Base-by-base conservation (phyloP, 139 green algal species). In the Asterochloris sp. region DNA sequence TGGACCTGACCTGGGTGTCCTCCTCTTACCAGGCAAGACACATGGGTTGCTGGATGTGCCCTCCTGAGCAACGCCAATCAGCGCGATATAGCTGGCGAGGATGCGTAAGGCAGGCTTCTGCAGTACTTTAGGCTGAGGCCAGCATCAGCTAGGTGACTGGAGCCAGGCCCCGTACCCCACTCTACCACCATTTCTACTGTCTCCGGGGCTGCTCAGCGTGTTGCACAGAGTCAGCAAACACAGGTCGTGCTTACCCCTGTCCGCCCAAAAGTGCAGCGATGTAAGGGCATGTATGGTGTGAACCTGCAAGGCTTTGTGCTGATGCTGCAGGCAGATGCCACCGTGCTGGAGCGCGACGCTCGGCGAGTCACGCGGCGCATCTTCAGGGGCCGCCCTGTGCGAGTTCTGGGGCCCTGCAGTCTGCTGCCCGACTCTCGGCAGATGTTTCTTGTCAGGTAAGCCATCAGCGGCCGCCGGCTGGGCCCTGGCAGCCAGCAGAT, bases 361-460 rank as follows among this genome's bases (percentile, higher is more conserved):
- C 68, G 77, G 62, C 68, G 77, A 74, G 66, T 81, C 17, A 63
- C 77, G 0, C 73, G 63, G 63, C 62, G 28, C 13, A 29, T 81
- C 61, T 62, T 81, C 10, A 81, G 28, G 15, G 62, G 61, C 61
- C 68, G 54, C 14, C 76, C 76, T 69, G 76, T 80, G 13, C 29
- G 76, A 29, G 60, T 80, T 13, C 68, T 61, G n/a, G 76, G 68
- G 61, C 76, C 29, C 38, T 60, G 14, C 10, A 69, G n/a, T 69
- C 38, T 80, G 23, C 23, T 80, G 12, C 76, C 76, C 23, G 76
- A 62, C 10, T 80, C 76, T 54, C 67, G 76, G 28, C 67, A 29
- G 76, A n/a, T 80, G 60, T 80, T 69, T 47, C 60, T 80, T 17
- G 76, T 80, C 76, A 80, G 76, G 76, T 80, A 26, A 26, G 17